Evolutionary conservation across 2,329 filamentous ascomycete species (phyloP).

Genomic region (Pseudopyricularia cyperi): DNA sequence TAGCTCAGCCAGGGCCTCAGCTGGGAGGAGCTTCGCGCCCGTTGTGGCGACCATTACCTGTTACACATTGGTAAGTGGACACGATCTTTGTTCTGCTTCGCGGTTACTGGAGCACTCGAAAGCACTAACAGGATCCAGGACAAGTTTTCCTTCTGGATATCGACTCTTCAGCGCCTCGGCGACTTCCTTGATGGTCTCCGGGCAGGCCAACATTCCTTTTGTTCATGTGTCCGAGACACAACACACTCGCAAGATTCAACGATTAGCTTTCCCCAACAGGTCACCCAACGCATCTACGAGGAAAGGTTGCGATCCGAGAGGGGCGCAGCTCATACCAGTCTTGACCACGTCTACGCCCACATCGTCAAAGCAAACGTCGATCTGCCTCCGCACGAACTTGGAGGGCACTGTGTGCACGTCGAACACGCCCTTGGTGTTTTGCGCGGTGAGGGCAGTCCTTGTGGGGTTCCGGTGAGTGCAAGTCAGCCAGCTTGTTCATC

Average conservation of each 20-base stretch:
- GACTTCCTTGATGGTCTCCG: conserved; percentile 55
- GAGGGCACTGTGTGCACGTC: conserved; percentile 71
- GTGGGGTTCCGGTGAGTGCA: no score
- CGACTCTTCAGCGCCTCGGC: conserved; percentile 49
- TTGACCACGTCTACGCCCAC: conserved; percentile 85
- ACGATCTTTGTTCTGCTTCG: neutral
- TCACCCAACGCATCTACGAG: neutral
- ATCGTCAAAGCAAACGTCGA: conserved; percentile 73
- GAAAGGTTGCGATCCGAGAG: neutral
- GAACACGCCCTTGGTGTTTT: conserved; percentile 77
- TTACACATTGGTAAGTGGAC: neutral
- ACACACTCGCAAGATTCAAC: neutral
- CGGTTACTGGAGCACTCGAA: no score
- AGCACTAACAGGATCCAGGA: conserved; percentile 59
- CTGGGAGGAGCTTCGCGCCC: conserved; percentile 55
- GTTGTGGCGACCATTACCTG: conserved; percentile 88
- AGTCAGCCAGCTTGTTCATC: no score
- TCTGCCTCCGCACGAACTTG: conserved; percentile 70
- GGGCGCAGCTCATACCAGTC: conserved; percentile 46
- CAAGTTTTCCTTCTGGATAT: conserved; percentile 36
- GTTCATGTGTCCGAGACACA: no score
- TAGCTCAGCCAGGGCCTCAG: conserved; percentile 49
- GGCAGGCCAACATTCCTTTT: conserved; percentile 69
- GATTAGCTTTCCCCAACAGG: neutral
- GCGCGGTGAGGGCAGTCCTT: conserved; percentile 79